Evolutionary conservation across 257 asterid species (phyloP).

Genomic region (Paulownia fortunei): DNA sequence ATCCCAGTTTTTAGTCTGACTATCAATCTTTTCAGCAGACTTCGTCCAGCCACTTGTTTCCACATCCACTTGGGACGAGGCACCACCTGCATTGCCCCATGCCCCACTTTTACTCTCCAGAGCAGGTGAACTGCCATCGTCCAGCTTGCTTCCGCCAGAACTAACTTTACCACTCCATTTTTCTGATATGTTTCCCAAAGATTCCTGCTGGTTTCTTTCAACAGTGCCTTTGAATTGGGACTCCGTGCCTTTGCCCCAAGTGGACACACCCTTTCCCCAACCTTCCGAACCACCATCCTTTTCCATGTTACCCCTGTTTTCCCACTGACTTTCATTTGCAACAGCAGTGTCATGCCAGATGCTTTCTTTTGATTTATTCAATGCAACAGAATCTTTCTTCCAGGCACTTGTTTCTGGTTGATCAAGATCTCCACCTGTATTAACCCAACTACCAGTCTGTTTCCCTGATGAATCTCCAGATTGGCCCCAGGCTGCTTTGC

Average conservation of each 20-base stretch:
- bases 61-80: slow-evolving; percentile 24
- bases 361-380: slow-evolving; percentile 11
- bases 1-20: slow-evolving; percentile 37
- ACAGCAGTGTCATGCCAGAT: slow-evolving; percentile 23
- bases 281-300: slow-evolving; percentile 28
- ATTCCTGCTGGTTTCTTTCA: no score
- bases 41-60: slow-evolving; percentile 38
- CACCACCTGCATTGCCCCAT: slow-evolving; percentile 37
- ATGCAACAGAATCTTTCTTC: slow-evolving; percentile 38
- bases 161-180: neutral
- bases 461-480: slow-evolving; percentile 48
- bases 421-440: slow-evolving; percentile 40
- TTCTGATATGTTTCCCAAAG: no score
- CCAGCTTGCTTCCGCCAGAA: slow-evolving; percentile 13
- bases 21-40: slow-evolving; percentile 29
- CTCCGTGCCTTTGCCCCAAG: no score
- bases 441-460: slow-evolving; percentile 39
- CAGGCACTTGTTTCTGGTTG: slow-evolving; percentile 48
- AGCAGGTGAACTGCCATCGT: neutral
- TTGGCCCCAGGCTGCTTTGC: slow-evolving; percentile 53
- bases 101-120: slow-evolving; percentile 23
- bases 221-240: no score
- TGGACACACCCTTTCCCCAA: slow-evolving; percentile 41
- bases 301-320: slow-evolving; percentile 32
- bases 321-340: slow-evolving; percentile 31